A percentile compares a stretch with the other conserved stretches of the same genome.
Conservation (phyloP, 1,284 basidiomycete genomes). For the Irpex sp. region DNA sequence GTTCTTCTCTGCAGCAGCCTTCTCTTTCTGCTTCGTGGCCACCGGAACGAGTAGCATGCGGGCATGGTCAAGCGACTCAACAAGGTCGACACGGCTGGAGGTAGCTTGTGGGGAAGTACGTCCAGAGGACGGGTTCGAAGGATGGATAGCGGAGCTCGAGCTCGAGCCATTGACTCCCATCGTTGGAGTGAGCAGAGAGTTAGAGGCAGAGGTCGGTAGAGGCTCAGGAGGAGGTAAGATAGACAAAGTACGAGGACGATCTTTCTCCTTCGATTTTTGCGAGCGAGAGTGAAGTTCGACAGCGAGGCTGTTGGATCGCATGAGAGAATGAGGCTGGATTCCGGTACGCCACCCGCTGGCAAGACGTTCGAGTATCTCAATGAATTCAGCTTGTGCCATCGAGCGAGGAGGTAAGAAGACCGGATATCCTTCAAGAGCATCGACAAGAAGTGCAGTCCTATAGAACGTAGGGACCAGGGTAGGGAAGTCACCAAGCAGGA, state of each 20-base stretch:
- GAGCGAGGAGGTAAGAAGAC: conserved; percentile 79
- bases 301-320: conserved; percentile 33
- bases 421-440: conserved; percentile 80
- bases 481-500: conserved; percentile 72
- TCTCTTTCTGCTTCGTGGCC: conserved; percentile 50
- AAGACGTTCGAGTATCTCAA: conserved; percentile 75
- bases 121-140: conserved; percentile 17
- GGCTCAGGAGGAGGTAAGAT: conserved; percentile 22
- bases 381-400: conserved; percentile 82
- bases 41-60: conserved; percentile 71
- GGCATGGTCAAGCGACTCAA: conserved; percentile 53
- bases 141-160: conserved; percentile 18
- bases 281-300: conserved; percentile 37
- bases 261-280: conserved; percentile 22
- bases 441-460: conserved; percentile 60
- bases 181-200: conserved; percentile 11
- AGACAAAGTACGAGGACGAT: conserved; percentile 16
- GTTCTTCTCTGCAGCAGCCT: conserved; percentile 46
- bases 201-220: conserved; percentile 20
- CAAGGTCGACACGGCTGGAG: conserved; percentile 30
- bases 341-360: conserved; percentile 66
- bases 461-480: conserved; percentile 58
- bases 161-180: conserved; percentile 23
- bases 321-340: conserved; percentile 49
- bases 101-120: conserved; percentile 15